Percentiles rank a stretch among this genome's conserved stretches.
Conservation (phyloP, 768 basidiomycete genomes). For the Boletus vermiculosoides region DNA sequence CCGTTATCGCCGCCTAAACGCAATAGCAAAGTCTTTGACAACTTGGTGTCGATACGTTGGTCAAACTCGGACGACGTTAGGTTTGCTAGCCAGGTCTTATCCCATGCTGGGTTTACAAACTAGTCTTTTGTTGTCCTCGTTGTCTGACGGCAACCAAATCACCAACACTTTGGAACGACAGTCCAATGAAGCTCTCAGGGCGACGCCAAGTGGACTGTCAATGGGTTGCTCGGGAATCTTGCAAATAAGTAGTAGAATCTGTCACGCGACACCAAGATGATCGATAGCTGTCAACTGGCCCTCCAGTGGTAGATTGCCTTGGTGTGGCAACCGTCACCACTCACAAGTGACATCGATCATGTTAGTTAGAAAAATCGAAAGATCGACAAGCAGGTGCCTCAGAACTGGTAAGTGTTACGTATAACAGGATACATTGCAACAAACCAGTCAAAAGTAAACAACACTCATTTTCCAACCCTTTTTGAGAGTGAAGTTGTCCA, state of each 20-base stretch:
- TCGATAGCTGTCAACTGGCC: neutral
- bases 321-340: neutral
- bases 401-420: slow-evolving; percentile 11
- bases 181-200: neutral
- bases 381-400: slow-evolving; percentile 43
- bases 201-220: neutral
- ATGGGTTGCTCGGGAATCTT: neutral
- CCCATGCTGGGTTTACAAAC: neutral
- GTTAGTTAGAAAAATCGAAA: neutral
- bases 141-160: neutral
- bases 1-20: slow-evolving; percentile 2
- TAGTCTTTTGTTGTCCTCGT: neutral
- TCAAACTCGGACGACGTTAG: neutral
- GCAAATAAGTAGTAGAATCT: neutral
- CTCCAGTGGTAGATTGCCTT: neutral
- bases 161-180: neutral
- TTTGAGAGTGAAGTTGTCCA: slow-evolving; percentile 86
- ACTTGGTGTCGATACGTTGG: neutral
- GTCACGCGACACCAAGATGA: neutral
- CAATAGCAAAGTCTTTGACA: neutral
- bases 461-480: slow-evolving; percentile 85
- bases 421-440: slow-evolving; percentile 14
- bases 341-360: neutral
- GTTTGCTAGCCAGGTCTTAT: neutral
- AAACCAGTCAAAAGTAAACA: slow-evolving; percentile 49